phyloP scores from a whole-genome alignment of 1,139 yeast species.

The Maudiozyma humilis region DNA sequence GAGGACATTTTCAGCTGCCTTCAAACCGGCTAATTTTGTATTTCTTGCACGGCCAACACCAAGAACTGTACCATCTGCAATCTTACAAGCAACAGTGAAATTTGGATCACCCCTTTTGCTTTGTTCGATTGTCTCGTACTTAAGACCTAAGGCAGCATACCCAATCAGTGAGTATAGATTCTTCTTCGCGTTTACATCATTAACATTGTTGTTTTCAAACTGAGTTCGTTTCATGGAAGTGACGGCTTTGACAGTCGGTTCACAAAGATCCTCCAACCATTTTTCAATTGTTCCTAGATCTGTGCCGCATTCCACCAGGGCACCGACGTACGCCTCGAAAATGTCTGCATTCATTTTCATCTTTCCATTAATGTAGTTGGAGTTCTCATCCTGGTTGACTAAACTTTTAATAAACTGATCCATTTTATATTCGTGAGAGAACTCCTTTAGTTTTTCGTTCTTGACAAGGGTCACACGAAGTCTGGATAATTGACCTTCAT shows the following conservation, averaged over 20 bases:
- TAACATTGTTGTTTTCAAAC: constrained; percentile 18
- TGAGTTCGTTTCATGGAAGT: constrained; percentile 21
- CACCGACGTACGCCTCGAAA: constrained; percentile 90
- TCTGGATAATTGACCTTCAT: constrained; percentile 76
- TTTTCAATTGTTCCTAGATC: constrained; percentile 41
- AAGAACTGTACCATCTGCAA: constrained; percentile 53
- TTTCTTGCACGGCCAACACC: constrained; percentile 58
- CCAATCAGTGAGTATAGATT: constrained; percentile 76
- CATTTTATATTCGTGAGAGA: constrained; percentile 65
- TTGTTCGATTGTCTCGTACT: constrained; percentile 50
- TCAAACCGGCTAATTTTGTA: constrained; percentile 56
- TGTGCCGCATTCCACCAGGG: constrained; percentile 51
- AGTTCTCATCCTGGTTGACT: constrained; percentile 17
- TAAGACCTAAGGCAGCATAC: constrained; percentile 57
- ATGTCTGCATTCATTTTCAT: constrained; percentile 35
- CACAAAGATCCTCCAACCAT: constrained; percentile 55
- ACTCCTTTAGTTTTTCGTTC: constrained; percentile 63
- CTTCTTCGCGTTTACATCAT: constrained; percentile 43
- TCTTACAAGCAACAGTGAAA: constrained; percentile 58
- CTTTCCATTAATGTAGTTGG: constrained; percentile 20
- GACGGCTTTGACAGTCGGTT: constrained; percentile 40
- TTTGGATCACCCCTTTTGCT: constrained; percentile 41
- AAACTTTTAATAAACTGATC: constrained; percentile 49
- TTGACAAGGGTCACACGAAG: constrained; percentile 66
- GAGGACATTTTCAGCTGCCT: constrained; percentile 67